Base-by-base conservation (phyloP, 2,329 filamentous ascomycete species). In the Sclerotinia spermophila region DNA sequence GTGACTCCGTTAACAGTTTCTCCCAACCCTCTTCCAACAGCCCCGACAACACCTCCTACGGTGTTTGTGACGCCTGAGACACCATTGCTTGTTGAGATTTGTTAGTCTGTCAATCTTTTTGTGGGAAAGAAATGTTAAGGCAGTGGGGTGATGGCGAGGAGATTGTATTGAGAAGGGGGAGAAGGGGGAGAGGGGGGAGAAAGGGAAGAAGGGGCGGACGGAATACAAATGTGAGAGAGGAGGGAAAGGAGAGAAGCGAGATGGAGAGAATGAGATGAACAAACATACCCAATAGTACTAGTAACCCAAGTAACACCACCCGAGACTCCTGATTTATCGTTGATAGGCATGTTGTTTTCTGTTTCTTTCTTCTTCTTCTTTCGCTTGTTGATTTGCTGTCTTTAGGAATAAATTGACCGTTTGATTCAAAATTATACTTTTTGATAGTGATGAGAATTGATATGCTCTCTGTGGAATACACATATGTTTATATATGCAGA, bases 1-100 rank as follows among this genome's bases (percentile, higher is more conserved):
- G 75, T 77, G 1, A 75, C 74, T 7, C 72, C 74, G 51, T 68
- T 76, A 30, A 77, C 71, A 3, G 75, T 77, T 10, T 76, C 75
- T n/a, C 75, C 75, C 2, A 76, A 42, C 2, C 75, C 75, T 21
- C 75, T 67, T 15, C 75, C 75, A 5, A 71, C 75, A 7, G 77
- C 71, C 10, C 75, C 75, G 1, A 75, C 74, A 0, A 77, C 75
- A 3, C 72, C 70, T 0, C 75, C 75, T 5, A 73, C 73, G 42
- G 75, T 77, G 67, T 76, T 74, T 6, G 72, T 67, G 21, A 77
- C 66, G 10, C 75, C 75, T 35, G 70, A 66, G 7, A 74, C 62
- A 17, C 71, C 73, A 67, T 74, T 75, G 1, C 75, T 76, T 76
- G n/a, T 60, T 42, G 13, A 51, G 33, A 3, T 27, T 7, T 51